phyloP scores from a whole-genome alignment of 1,284 basidiomycete genomes.

The Chalciporus piperatoides region DNA sequence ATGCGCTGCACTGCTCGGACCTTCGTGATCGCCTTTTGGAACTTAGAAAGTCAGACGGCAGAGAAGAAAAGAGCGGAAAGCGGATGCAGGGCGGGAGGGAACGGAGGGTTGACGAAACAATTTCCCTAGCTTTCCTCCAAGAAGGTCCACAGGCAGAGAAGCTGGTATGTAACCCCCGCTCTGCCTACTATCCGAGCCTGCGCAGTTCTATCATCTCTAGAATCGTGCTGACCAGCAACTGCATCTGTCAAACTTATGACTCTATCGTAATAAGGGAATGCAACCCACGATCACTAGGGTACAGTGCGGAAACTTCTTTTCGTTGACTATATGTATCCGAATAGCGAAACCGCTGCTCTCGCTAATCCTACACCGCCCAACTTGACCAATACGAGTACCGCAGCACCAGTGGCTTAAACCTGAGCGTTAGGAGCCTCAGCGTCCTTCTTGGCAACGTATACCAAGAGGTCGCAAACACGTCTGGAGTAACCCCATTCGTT shows the following conservation, averaged over 20 bases:
- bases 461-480: constrained; percentile 90
- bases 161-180: no score
- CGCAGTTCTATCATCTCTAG: no score
- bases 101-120: neutral
- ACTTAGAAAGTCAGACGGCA: constrained; percentile 43
- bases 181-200: no score
- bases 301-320: constrained; percentile 12
- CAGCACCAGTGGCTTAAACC: constrained; percentile 12
- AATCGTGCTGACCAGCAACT: neutral
- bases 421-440: constrained; percentile 27
- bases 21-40: constrained; percentile 98
- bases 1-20: constrained; percentile 94
- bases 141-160: no score
- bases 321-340: neutral
- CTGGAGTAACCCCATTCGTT: constrained; percentile 97
- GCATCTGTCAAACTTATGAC: neutral
- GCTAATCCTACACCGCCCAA: constrained; percentile 19
- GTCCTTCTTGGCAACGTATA: constrained; percentile 79
- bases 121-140: neutral
- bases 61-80: neutral
- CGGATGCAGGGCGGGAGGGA: constrained; percentile 14
- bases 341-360: neutral
- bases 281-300: constrained; percentile 6
- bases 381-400: neutral
- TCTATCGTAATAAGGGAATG: constrained; percentile 13